Evolutionary conservation across 768 basidiomycete genomes (phyloP).

Genomic region (Russula sp.): DNA sequence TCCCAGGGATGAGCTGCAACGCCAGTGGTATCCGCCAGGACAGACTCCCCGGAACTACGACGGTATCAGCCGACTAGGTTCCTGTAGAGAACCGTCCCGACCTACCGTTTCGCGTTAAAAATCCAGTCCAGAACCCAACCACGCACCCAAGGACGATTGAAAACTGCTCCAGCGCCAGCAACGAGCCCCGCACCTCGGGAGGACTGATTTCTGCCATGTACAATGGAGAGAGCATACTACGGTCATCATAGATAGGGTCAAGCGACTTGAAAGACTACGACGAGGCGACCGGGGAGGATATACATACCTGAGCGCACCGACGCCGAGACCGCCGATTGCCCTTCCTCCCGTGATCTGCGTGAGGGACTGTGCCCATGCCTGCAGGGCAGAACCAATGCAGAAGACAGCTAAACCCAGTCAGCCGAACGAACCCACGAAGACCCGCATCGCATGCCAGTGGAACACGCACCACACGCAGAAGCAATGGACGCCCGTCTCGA

Average conservation of each 20-base stretch:
- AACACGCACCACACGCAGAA: conserved; percentile 53
- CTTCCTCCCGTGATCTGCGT: conserved; percentile 60
- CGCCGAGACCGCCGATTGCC: conserved; percentile 71
- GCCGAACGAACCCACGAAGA: background rate
- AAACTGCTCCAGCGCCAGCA: conserved; percentile 75
- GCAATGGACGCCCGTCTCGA: conserved; percentile 66
- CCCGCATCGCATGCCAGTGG: background rate
- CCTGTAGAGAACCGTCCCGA: conserved; percentile 7
- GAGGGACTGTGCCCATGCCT: conserved; percentile 53
- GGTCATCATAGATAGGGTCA: background rate
- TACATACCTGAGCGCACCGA: conserved; percentile 51
- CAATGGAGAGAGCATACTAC: conserved; percentile 70
- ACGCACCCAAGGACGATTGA: conserved; percentile 82
- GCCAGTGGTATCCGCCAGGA: conserved; percentile 79
- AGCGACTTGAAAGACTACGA: background rate
- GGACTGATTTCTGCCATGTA: conserved; percentile 85
- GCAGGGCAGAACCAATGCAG: conserved; percentile 64
- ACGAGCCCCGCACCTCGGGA: conserved; percentile 71
- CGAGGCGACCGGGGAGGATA: background rate
- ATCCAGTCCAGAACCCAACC: conserved; percentile 79
- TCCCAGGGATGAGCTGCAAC: conserved; percentile 63
- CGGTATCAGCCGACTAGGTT: background rate
- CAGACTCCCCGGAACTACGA: conserved; percentile 49
- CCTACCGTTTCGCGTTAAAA: conserved; percentile 59
- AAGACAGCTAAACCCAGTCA: conserved; percentile 47